Conservation (phyloP, 2,329 filamentous ascomycete genomes). For the Capronia americana region DNA sequence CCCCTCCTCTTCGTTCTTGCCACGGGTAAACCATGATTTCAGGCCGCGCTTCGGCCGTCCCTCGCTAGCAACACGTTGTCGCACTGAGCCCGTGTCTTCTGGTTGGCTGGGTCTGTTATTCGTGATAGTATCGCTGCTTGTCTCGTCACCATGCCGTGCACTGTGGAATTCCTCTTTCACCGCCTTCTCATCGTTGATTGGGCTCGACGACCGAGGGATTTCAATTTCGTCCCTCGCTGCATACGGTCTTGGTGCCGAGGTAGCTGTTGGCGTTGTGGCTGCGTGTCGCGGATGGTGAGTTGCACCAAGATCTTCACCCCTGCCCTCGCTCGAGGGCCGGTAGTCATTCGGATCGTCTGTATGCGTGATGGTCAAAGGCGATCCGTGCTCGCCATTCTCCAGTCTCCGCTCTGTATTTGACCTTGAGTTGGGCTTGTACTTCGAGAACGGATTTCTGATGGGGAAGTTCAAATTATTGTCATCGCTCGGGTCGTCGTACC, state of each 20-base stretch:
- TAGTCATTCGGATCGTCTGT: conserved; percentile 35
- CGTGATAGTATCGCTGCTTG: conserved; percentile 24
- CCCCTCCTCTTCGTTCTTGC: conserved; percentile 8
- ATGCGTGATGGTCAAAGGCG: conserved; percentile 14
- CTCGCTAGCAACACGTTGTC: conserved; percentile 19
- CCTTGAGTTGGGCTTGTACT: conserved; percentile 27
- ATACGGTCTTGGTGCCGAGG: conserved; percentile 19
- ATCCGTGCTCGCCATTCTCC: conserved; percentile 29
- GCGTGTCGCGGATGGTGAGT: conserved; percentile 20
- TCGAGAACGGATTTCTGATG: conserved; percentile 34
- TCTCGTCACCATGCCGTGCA: conserved; percentile 17
- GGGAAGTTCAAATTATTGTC: conserved; percentile 24
- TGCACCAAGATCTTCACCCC: conserved; percentile 23
- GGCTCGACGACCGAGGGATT: conserved; percentile 30
- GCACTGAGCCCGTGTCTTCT: conserved; percentile 22
- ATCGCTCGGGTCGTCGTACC: conserved; percentile 36
- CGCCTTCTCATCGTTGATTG: conserved; percentile 16
- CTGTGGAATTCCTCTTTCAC: conserved; percentile 17
- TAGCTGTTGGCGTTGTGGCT: conserved; percentile 26
- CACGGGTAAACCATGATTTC: conserved; percentile 25
- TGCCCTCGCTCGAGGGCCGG: conserved; percentile 13
- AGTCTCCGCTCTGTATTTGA: conserved; percentile 21
- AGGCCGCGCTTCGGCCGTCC: conserved; percentile 23
- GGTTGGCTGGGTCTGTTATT: conserved; percentile 19
- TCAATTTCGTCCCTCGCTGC: conserved; percentile 24